phyloP scores from a whole-genome alignment of 148 eudicot species.

The Rhododendron ovatum region DNA sequence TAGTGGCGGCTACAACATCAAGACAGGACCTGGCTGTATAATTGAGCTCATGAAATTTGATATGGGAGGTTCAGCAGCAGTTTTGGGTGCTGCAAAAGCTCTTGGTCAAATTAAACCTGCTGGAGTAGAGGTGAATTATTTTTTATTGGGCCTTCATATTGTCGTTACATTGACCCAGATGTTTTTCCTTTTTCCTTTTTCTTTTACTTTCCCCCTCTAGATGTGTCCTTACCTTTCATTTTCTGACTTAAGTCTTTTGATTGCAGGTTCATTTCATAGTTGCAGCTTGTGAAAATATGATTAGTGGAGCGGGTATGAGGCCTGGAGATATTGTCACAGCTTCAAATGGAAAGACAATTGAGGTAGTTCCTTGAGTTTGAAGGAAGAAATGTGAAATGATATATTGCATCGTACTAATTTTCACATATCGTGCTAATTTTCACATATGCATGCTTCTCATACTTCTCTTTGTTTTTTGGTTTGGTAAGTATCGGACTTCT shows the following conservation, averaged over 20 bases:
- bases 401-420: background rate
- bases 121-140: conserved; percentile 87
- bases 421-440: background rate
- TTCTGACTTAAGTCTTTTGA: background rate
- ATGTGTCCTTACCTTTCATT: background rate
- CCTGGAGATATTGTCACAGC: conserved; percentile 97
- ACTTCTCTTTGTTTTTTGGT: background rate
- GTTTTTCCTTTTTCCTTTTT: background rate
- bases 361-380: conserved; percentile 40
- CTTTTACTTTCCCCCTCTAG: background rate
- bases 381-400: background rate
- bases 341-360: conserved; percentile 98
- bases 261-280: conserved; percentile 94
- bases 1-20: conserved; percentile 99
- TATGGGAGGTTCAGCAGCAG: conserved; percentile 99
- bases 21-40: conserved; percentile 87
- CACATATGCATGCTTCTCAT: background rate
- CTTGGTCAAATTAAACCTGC: conserved; percentile 94
- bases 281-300: conserved; percentile 99
- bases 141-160: background rate
- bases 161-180: conserved; percentile 3
- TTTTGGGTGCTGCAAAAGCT: conserved; percentile 97
- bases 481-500: background rate
- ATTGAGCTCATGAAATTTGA: conserved; percentile 97
- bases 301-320: conserved; percentile 98